Conservation (phyloP, 768 basidiomycete species). For the Kondoa subrosea region DNA sequence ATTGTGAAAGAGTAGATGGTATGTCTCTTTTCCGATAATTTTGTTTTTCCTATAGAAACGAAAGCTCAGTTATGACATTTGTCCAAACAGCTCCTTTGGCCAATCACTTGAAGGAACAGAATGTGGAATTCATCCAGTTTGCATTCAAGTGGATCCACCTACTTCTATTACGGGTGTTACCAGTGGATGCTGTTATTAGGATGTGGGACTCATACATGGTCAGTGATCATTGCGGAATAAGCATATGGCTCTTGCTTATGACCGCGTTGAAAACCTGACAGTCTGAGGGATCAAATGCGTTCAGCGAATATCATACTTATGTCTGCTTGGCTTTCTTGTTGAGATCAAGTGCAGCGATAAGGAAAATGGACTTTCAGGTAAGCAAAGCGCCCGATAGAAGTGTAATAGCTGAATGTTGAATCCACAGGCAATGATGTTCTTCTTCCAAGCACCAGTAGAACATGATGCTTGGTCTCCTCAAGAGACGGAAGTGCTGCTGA, state of each 20-base stretch:
- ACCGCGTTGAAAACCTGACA: constrained; percentile 36
- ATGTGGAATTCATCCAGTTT: constrained; percentile 98
- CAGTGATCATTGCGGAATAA: constrained; percentile 27
- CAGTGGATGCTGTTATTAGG: constrained; percentile 83
- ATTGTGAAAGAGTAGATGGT: constrained; percentile 81
- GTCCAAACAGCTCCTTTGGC: constrained; percentile 54
- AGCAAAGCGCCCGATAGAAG: background rate
- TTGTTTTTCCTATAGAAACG: background rate
- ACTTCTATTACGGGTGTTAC: constrained; percentile 91
- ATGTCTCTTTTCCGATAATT: constrained; percentile 26
- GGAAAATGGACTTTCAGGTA: constrained; percentile 86
- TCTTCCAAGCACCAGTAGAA: constrained; percentile 28
- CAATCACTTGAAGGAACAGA: constrained; percentile 67
- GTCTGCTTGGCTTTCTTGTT: constrained; percentile 96
- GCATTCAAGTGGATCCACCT: constrained; percentile 99
- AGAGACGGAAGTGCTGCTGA: constrained; percentile 86
- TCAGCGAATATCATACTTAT: constrained; percentile 96
- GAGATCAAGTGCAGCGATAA: constrained; percentile 80
- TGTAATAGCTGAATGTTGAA: constrained; percentile 25
- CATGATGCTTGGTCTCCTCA: constrained; percentile 69
- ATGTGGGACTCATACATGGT: constrained; percentile 99
- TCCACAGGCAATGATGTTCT: constrained; percentile 17
- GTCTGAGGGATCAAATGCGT: constrained; percentile 95
- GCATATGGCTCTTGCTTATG: background rate
- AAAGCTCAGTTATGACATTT: background rate